Conservation (phyloP, 805 yeast species). For the Candida quercuum region DNA sequence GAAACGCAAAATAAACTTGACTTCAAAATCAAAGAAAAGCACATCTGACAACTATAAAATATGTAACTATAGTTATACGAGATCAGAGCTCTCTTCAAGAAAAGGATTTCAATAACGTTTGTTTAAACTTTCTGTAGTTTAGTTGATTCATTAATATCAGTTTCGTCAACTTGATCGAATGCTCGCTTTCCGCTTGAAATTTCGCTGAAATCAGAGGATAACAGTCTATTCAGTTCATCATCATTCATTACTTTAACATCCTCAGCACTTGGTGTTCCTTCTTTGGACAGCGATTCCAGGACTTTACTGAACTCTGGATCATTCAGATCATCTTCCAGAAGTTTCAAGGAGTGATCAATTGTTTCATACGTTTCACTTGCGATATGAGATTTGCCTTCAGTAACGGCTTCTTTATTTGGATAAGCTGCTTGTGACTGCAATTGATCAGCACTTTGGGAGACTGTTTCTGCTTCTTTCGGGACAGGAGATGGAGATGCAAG, state of each 20-base stretch:
- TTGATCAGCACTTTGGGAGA: too few relatives aligned
- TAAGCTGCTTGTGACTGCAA: too few relatives aligned
- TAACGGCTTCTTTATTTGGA: background rate
- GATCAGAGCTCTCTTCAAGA: too few relatives aligned
- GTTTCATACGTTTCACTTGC: background rate
- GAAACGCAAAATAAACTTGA: too few relatives aligned
- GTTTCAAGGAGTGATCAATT: constrained; percentile 3
- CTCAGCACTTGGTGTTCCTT: constrained; percentile 22
- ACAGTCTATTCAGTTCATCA: constrained; percentile 22
- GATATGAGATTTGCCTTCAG: background rate
- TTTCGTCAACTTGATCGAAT: constrained; percentile 8
- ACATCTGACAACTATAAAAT: too few relatives aligned
- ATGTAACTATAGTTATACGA: too few relatives aligned
- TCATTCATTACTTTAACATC: constrained; percentile 16
- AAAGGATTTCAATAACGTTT: too few relatives aligned
- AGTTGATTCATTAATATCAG: constrained; percentile 1
- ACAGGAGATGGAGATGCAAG: too few relatives aligned
- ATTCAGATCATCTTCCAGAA: constrained; percentile 10
- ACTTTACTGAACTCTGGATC: constrained; percentile 24
- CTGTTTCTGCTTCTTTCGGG: too few relatives aligned
- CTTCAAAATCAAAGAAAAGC: too few relatives aligned
- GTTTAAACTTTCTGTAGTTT: background rate
- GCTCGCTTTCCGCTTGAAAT: constrained; percentile 4
- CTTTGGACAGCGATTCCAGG: constrained; percentile 21
- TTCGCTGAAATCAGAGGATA: constrained; percentile 16